These are phyloP conservation scores for Aurantiochytrium sp. DNA, from an alignment of 108 stramenopile species.

Conservation along the genomic window DNA sequence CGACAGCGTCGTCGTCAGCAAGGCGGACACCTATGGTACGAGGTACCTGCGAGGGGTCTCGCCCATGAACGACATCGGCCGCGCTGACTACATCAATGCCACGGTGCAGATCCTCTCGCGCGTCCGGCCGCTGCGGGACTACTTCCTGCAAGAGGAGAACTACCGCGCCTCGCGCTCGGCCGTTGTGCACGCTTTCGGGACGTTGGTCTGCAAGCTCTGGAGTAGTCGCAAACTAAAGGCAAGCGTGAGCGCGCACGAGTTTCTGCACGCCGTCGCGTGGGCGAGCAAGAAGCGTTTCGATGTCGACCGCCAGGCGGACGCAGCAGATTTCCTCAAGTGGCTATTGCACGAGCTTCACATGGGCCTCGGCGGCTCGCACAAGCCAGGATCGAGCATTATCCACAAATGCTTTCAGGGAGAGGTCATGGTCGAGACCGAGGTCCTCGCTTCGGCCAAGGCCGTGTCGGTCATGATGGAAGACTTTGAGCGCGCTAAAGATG, in stretches of 20 bases:
- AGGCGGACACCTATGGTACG: conserved; percentile 81
- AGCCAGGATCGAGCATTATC: conserved; percentile 63
- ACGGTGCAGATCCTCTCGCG: conserved; percentile 84
- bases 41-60: conserved; percentile 89
- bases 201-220: conserved; percentile 90
- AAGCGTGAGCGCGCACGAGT: conserved; percentile 86
- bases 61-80: conserved; percentile 84
- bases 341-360: conserved; percentile 84
- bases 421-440: conserved; percentile 72
- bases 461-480: conserved; percentile 42
- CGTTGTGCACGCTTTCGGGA: conserved; percentile 70
- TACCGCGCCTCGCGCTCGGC: conserved; percentile 33
- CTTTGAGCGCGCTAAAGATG: conserved; percentile 36
- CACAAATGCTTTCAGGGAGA: conserved; percentile 82
- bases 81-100: conserved; percentile 87
- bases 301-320: conserved; percentile 79
- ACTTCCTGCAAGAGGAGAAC: conserved; percentile 67
- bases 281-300: conserved; percentile 80
- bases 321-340: conserved; percentile 91
- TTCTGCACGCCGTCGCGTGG: conserved; percentile 77
- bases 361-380: conserved; percentile 52
- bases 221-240: conserved; percentile 81
- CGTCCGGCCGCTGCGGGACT: conserved; percentile 83
- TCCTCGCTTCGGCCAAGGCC: conserved; percentile 38
- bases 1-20: conserved; percentile 69